Conservation (phyloP, 345 rosid genomes). For the Psidium friedrichsthalianum region DNA sequence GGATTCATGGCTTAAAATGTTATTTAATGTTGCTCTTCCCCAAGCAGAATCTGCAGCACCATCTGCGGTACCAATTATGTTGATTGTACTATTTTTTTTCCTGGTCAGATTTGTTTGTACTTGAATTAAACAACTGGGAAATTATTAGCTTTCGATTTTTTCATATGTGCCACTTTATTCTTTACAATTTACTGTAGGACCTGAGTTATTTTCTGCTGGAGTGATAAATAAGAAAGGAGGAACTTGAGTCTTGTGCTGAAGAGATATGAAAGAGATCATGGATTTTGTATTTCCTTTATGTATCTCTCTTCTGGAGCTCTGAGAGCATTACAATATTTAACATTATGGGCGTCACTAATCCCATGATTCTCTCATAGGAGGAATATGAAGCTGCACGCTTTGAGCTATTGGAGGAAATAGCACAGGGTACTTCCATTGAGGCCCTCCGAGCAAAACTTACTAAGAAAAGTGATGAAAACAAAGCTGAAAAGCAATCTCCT, state of each 20-base stretch:
- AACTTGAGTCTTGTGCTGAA: background rate
- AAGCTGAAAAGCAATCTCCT: conserved; percentile 26
- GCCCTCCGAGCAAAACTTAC: conserved; percentile 59
- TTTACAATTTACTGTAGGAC: background rate
- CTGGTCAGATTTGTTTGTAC: background rate
- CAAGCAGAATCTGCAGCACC: background rate
- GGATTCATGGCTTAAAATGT: background rate
- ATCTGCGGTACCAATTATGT: background rate
- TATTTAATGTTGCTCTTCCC: background rate
- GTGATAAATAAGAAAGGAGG: too few relatives aligned
- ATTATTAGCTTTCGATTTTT: background rate
- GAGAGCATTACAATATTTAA: background rate
- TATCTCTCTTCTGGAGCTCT: background rate
- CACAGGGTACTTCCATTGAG: conserved; percentile 62
- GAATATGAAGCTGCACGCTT: conserved; percentile 92
- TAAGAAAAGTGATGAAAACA: conserved; percentile 35
- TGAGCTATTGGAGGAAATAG: conserved; percentile 78
- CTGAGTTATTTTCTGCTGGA: too few relatives aligned
- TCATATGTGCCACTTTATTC: background rate
- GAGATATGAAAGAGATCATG: background rate
- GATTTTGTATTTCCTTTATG: background rate
- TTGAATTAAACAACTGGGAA: background rate
- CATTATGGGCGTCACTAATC: background rate
- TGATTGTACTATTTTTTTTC: background rate
- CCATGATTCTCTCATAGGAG: conserved; percentile 29